Base-by-base conservation (phyloP, 257 asterid genomes). In the Coffea canephora region DNA sequence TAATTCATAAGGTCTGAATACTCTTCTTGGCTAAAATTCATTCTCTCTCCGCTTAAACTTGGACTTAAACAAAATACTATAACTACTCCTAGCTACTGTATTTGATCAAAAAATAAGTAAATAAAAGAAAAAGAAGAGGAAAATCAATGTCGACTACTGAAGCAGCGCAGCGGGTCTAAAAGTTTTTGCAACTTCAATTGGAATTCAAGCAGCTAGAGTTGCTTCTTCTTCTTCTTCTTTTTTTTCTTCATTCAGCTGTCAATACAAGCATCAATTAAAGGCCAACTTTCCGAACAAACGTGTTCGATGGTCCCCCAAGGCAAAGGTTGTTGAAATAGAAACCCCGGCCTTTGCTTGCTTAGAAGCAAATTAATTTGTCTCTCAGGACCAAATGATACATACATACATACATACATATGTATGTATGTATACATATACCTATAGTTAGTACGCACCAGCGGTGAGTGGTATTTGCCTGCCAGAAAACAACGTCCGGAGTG, bases 301-400 rank as follows among this genome's bases (percentile, higher is more conserved):
- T 82, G 82, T 80, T 75, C 31, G 7, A 78, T 88, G 94, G 91
- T 87, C 94, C 92, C 93, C 75, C 78, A 13, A 55, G 43, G 4
- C 75, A 78, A 13, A 55, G 43, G 4, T 39, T 39, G 82, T 75
- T 46, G 64, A 55, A 71, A 71, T 12, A 13, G 15, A 62, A 15
- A 27, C 65, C 34, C 34, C 34, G 34, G 34, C 34, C 54, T 65
- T 65, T 76, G 71, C 74, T 67, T 36, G 41, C 77, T 76, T 76
- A 64, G 76, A 80, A 52, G 74, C 69, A 73, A 73, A 39, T 72
- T 19, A 25, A 72, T 6, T 71, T n/a, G 76, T 49, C 64, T 49
- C 64, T 48, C 49, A 25, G n/a, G 12, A 34, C 43, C 39, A 52
- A 39, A 10, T 12, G 13, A 15, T n/a, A 59, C 41, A 15, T n/a